Percentiles rank a stretch among this genome's conserved stretches.
Conservation (phyloP, 345 rosid genomes). For the Eucalyptus erythrocorys region DNA sequence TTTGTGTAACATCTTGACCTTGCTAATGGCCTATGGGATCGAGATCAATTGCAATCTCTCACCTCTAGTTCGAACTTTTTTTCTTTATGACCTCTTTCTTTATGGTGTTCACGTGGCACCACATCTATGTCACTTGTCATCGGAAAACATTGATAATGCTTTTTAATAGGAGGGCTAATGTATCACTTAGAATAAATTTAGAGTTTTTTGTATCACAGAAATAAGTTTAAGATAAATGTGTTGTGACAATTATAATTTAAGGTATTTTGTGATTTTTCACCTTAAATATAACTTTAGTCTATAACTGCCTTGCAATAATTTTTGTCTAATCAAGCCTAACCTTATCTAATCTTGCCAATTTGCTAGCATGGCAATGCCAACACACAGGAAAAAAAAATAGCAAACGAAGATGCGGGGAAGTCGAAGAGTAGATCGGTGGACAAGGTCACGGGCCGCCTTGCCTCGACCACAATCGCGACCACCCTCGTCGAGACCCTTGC, state of each 20-base stretch:
- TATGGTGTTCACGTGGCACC: background rate
- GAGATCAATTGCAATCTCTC: background rate
- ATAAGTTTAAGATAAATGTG: background rate
- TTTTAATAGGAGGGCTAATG: too few species aligned
- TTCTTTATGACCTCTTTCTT: background rate
- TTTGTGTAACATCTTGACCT: background rate
- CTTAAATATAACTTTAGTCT: background rate
- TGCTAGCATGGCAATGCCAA: background rate
- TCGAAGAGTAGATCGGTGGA: background rate
- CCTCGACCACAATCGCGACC: background rate
- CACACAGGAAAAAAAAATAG: background rate
- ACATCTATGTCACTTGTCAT: rapidly evolving
- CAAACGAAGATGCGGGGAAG: background rate
- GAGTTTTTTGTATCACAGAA: rapidly evolving
- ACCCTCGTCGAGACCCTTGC: background rate
- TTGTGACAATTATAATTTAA: background rate
- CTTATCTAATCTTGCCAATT: background rate
- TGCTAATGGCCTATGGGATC: background rate
- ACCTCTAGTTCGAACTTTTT: background rate
- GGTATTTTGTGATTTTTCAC: background rate
- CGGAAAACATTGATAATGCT: background rate
- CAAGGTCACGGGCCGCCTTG: background rate
- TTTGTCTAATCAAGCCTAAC: background rate
- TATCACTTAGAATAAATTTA: too few species aligned
- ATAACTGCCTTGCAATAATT: background rate